Evolutionary conservation across 345 rosid species (phyloP), one percentile per base, ranked within the genome.

Genomic region (Pugionium dolabratum): DNA sequence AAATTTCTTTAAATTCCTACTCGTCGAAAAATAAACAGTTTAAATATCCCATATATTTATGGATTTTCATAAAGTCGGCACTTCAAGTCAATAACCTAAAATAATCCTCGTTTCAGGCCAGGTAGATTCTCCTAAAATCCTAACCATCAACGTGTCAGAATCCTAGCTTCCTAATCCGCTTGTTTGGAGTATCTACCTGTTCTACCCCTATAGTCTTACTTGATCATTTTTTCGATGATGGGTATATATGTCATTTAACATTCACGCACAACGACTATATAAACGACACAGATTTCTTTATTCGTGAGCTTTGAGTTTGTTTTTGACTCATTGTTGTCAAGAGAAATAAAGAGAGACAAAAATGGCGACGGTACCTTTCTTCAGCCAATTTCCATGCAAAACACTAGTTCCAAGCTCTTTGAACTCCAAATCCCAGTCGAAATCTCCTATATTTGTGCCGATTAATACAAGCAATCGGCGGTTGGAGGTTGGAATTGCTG

Each of bases 281-380:
- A 65, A 18, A 27, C 40, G 69, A 31, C 27, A 37, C 28, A 26
- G 18, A n/a, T 44, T 33, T 45, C 30, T 6, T 33, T n/a, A 18
- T 41, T 49, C 9, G 61, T 40, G 2, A 49, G 36, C 27, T 62
- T 31, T 9, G n/a, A 26, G 34, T 47, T 44, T n/a, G n/a, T n/a
- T n/a, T n/a, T n/a, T n/a, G n/a, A n/a, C n/a, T n/a, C n/a, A n/a
- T n/a, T n/a, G n/a, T n/a, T n/a, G n/a, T n/a, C n/a, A n/a, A n/a
- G n/a, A n/a, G n/a, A n/a, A n/a, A n/a, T n/a, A n/a, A n/a, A n/a
- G 36, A 68, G 2, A 25, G 0, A 40, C 7, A 51, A 55, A 32
- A 67, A 88, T 88, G 95, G 89, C 86, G 28, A 56, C 82, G 2
- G 56, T 85, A 44, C 75, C 74, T 50, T 80, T 79, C 48, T 67